These are phyloP conservation scores for Musa acuminata DNA, from an alignment of 176 grass and related monocot genomes.

Conservation along the genomic window DNA sequence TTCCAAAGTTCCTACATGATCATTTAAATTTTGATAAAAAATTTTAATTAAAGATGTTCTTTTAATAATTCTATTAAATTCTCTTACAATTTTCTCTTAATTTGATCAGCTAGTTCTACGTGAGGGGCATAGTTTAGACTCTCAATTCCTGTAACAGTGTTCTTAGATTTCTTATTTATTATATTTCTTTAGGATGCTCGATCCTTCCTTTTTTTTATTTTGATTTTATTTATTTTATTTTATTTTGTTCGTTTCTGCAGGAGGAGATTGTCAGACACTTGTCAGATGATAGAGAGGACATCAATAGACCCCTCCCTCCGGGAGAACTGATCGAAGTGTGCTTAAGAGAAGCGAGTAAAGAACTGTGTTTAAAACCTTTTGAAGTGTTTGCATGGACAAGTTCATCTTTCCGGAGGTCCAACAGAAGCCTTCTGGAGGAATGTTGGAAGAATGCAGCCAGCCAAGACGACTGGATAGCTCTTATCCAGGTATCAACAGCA, in stretches of 20 bases:
- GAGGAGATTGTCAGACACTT: conserved; percentile 67
- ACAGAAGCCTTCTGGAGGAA: conserved; percentile 60
- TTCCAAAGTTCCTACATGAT: too few species aligned
- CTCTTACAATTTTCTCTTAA: too few species aligned
- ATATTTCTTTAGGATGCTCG: neutral
- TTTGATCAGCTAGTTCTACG: too few species aligned
- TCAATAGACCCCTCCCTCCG: conserved; percentile 40
- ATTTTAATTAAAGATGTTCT: too few species aligned
- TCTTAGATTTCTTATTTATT: too few species aligned
- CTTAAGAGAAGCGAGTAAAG: conserved; percentile 39
- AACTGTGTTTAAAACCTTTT: conserved; percentile 82
- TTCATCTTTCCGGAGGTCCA: conserved; percentile 65
- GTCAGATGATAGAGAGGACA: conserved; percentile 29
- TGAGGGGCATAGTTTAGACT: too few species aligned
- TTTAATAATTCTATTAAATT: too few species aligned
- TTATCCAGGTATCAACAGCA: conserved; percentile 44
- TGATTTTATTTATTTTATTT: neutral
- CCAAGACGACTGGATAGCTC: conserved; percentile 71
- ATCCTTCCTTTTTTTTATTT: neutral
- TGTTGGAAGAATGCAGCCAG: conserved; percentile 75
- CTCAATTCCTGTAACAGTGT: too few species aligned
- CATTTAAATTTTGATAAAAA: too few species aligned
- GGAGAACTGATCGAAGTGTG: conserved; percentile 74
- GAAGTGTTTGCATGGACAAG: conserved; percentile 83
- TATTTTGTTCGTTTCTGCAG: conserved; percentile 24